Conservation (phyloP, 176 grass and related monocot genomes). For the Bonia amplexicaulis region DNA sequence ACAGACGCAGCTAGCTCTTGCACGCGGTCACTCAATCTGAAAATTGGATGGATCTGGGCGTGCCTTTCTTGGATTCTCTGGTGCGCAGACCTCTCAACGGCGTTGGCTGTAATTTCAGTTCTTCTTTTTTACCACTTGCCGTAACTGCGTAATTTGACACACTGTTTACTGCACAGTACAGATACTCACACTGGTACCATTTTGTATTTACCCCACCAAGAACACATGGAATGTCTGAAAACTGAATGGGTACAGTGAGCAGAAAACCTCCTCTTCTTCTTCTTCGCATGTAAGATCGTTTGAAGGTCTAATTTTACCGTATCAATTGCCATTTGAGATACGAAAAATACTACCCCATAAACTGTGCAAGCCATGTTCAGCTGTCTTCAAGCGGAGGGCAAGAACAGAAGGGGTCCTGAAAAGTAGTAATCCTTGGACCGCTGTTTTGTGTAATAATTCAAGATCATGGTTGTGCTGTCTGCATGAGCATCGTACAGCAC, state of each 20-base stretch:
- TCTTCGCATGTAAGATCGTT: background rate
- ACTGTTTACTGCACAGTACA: background rate
- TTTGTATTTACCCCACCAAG: background rate
- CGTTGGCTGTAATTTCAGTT: background rate
- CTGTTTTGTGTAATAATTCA: constrained; percentile 23
- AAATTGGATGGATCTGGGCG: background rate
- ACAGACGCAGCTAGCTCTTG: too few species aligned
- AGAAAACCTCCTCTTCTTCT: background rate
- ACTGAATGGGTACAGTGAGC: background rate
- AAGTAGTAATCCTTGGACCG: constrained; percentile 15
- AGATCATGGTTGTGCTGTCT: constrained; percentile 30
- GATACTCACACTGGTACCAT: background rate
- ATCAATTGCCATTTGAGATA: background rate
- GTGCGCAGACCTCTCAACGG: background rate
- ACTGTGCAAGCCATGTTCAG: constrained; percentile 8
- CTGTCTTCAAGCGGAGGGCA: background rate
- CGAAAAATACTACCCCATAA: background rate
- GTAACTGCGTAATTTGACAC: background rate
- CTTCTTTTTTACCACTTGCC: background rate
- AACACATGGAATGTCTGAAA: background rate
- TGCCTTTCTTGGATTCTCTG: background rate
- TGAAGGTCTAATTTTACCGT: background rate
- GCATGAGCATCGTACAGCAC: background rate
- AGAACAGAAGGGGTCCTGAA: background rate
- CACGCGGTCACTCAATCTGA: background rate